Conservation (phyloP, 78 protist genomes). For the slime mould (Dictyostelium discoideum) region DNA sequence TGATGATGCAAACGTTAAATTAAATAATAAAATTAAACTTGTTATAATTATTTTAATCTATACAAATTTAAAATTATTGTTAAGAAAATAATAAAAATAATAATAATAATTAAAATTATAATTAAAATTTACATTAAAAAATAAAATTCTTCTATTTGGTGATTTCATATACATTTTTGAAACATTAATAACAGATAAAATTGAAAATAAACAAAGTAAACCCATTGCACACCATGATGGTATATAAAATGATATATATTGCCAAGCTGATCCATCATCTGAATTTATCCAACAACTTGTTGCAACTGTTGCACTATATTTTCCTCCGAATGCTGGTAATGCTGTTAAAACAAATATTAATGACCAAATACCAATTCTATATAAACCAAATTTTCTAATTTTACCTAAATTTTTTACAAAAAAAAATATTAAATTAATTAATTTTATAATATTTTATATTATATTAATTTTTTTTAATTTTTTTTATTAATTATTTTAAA, state of each 20-base stretch:
- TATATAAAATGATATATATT: conserved; percentile 23
- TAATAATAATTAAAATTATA: not conserved
- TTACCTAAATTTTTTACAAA: no score
- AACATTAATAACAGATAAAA: not conserved
- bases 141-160: conserved; percentile 1
- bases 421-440: no score
- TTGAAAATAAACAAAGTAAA: not conserved
- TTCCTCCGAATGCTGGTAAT: not conserved
- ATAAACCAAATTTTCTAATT: not conserved
- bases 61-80: no score
- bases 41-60: conserved; percentile 18
- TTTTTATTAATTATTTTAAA: not conserved
- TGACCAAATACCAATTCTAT: conserved; percentile 13
- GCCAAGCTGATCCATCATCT: conserved; percentile 25
- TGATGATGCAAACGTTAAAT: conserved; percentile 14
- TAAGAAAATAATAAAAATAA: not conserved
- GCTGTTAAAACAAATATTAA: not conserved
- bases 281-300: conserved; percentile 32
- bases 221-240: not conserved
- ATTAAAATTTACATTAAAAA: conserved; percentile 26
- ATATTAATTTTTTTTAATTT: no score
- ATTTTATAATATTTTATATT: no score
- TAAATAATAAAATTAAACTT: conserved; percentile 16
- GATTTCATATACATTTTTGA: conserved; percentile 4
- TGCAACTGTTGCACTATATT: not conserved